A percentile compares a stretch with the other conserved stretches of the same genome.
These are phyloP conservation scores for Metschnikowia rubicola DNA, from an alignment of 805 yeast genomes.

Conservation along the genomic window DNA sequence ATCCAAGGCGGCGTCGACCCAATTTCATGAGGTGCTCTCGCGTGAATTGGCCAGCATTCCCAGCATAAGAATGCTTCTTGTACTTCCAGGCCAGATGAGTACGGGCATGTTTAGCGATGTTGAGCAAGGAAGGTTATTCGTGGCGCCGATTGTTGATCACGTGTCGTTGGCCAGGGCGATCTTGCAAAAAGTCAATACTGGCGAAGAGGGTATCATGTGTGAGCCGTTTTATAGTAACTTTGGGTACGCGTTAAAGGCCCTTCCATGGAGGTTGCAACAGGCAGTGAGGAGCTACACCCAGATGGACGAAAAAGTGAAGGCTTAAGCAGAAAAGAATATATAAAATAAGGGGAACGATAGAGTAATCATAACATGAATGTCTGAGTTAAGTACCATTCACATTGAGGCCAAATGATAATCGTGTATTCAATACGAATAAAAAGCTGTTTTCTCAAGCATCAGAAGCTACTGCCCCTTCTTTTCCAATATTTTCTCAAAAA, in stretches of 20 bases:
- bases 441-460: too few species aligned
- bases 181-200: constrained; percentile 29
- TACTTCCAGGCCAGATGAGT: constrained; percentile 50
- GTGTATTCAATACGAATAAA: too few species aligned
- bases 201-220: constrained; percentile 41
- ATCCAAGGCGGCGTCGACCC: constrained; percentile 44
- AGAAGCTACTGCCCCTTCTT: constrained; percentile 14
- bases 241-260: constrained; percentile 37
- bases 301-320: constrained; percentile 34
- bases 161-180: constrained; percentile 34
- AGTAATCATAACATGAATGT: neutral
- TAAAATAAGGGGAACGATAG: neutral
- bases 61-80: constrained; percentile 32
- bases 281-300: constrained; percentile 33
- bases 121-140: constrained; percentile 34
- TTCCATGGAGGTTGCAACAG: constrained; percentile 41
- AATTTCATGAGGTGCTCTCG: constrained; percentile 43
- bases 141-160: constrained; percentile 48
- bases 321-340: neutral
- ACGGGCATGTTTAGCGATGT: constrained; percentile 50
- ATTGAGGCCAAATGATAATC: too few species aligned
- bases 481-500: constrained; percentile 21
- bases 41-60: constrained; percentile 32
- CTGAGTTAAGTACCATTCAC: too few species aligned
- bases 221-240: constrained; percentile 47